phyloP scores from a whole-genome alignment of 805 yeast genomes.

The Ogataea ganodermae region DNA sequence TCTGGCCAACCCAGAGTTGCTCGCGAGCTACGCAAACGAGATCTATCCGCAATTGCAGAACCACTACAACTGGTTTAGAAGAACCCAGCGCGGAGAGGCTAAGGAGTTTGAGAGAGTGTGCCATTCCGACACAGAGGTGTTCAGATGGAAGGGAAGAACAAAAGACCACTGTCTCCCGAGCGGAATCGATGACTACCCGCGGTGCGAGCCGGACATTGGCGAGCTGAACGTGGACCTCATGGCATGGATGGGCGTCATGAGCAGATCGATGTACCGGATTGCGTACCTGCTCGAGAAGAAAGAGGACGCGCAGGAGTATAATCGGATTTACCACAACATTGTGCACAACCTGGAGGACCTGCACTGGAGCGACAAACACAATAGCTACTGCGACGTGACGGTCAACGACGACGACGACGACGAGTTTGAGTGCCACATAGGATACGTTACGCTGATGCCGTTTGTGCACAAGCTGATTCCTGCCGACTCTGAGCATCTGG shows the following conservation, averaged over 20 bases:
- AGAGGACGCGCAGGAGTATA: conserved; percentile 60
- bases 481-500: conserved; percentile 47
- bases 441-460: conserved; percentile 86
- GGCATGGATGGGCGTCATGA: conserved; percentile 93
- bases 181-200: conserved; percentile 94
- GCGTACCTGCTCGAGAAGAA: conserved; percentile 60
- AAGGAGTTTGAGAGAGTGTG: conserved; percentile 68
- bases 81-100: conserved; percentile 74
- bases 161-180: conserved; percentile 83
- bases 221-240: conserved; percentile 89
- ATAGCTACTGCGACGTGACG: conserved; percentile 80
- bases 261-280: conserved; percentile 74
- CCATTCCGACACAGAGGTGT: conserved; percentile 59
- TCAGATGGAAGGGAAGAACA: conserved; percentile 94
- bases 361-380: conserved; percentile 75
- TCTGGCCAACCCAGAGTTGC: conserved; percentile 57
- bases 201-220: conserved; percentile 82
- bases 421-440: conserved; percentile 77
- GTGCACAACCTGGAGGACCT: conserved; percentile 63
- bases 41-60: conserved; percentile 75
- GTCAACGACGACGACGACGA: conserved; percentile 73
- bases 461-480: conserved; percentile 71
- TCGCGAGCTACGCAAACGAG: conserved; percentile 55
- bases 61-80: conserved; percentile 85
- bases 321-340: conserved; percentile 55